Percentiles rank a stretch among this genome's conserved stretches.
Conservation (phyloP, 192 early-diverging fungal genomes). For the Coemansia sp. region DNA sequence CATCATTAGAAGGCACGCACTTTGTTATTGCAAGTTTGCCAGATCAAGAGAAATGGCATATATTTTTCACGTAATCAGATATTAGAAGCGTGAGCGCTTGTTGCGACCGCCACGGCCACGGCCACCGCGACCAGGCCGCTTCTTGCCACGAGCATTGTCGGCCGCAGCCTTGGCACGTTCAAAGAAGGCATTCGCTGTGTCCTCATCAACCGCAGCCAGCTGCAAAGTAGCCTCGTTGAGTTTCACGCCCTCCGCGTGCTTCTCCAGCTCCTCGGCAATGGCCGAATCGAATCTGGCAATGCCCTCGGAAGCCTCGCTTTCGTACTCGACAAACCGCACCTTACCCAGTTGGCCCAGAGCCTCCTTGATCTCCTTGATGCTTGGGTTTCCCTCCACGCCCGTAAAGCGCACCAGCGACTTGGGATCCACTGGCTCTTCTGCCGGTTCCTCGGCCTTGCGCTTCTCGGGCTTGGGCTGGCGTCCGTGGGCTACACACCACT, state of each 20-base stretch:
- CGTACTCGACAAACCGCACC: slow-evolving; percentile 38
- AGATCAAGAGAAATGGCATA: not conserved
- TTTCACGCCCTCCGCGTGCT: slow-evolving; percentile 22
- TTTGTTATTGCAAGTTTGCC: not conserved
- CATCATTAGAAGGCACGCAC: too few relatives aligned
- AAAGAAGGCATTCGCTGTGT: not conserved
- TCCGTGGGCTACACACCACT: slow-evolving; percentile 41
- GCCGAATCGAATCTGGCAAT: slow-evolving; percentile 44
- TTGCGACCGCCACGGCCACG: not conserved
- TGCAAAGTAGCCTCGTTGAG: slow-evolving; percentile 15
- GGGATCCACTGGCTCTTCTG: slow-evolving; percentile 11
- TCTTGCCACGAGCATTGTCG: not conserved
- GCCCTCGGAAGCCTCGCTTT: slow-evolving; percentile 18
- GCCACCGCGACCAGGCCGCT: slow-evolving; percentile 1
- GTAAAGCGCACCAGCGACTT: slow-evolving; percentile 28
- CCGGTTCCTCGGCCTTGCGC: slow-evolving; percentile 15
- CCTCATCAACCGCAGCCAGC: not conserved
- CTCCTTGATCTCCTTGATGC: slow-evolving; percentile 27
- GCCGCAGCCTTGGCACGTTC: not conserved
- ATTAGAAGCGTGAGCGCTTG: slow-evolving; percentile 5
- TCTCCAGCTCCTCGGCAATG: slow-evolving; percentile 24
- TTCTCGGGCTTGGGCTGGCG: slow-evolving; percentile 12
- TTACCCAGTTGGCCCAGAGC: slow-evolving; percentile 15
- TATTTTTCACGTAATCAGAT: not conserved
- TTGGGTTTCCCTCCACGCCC: slow-evolving; percentile 25